Conservation (phyloP, 768 basidiomycete genomes). For the Lactarius tabidus region DNA sequence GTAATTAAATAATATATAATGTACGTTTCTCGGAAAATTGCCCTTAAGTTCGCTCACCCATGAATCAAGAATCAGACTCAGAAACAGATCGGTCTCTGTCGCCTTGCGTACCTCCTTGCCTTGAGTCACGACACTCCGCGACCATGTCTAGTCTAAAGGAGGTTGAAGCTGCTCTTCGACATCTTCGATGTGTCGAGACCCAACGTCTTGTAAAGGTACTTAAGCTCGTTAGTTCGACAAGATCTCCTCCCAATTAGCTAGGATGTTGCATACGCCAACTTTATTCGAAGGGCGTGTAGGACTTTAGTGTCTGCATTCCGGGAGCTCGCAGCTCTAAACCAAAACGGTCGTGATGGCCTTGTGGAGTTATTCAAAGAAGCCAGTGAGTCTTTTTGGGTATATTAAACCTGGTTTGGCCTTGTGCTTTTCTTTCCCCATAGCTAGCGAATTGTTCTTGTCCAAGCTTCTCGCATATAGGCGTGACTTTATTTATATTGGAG, state of each 20-base stretch:
- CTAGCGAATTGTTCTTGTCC: slow-evolving; percentile 13
- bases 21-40: background rate
- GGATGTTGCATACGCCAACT: slow-evolving; percentile 13
- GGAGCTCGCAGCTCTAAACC: background rate
- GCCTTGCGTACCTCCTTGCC: slow-evolving; percentile 20
- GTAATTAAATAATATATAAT: slow-evolving; percentile 14
- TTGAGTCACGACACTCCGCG: background rate
- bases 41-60: slow-evolving; percentile 7
- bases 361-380: slow-evolving; percentile 12
- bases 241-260: slow-evolving; percentile 6
- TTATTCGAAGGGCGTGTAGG: slow-evolving; percentile 10
- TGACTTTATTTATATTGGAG: slow-evolving; percentile 44
- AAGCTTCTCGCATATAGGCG: slow-evolving; percentile 50
- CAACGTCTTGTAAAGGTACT: slow-evolving; percentile 12
- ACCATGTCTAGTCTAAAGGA: background rate
- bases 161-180: background rate
- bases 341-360: background rate
- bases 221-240: slow-evolving; percentile 19
- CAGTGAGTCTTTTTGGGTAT: slow-evolving; percentile 4
- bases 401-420: background rate
- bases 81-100: slow-evolving; percentile 30
- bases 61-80: slow-evolving; percentile 53
- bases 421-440: background rate
- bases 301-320: slow-evolving; percentile 5
- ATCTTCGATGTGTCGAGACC: slow-evolving; percentile 1